These are phyloP conservation scores for Fraxinus quadrangulata DNA, from an alignment of 257 asterid genomes.

Conservation along the genomic window DNA sequence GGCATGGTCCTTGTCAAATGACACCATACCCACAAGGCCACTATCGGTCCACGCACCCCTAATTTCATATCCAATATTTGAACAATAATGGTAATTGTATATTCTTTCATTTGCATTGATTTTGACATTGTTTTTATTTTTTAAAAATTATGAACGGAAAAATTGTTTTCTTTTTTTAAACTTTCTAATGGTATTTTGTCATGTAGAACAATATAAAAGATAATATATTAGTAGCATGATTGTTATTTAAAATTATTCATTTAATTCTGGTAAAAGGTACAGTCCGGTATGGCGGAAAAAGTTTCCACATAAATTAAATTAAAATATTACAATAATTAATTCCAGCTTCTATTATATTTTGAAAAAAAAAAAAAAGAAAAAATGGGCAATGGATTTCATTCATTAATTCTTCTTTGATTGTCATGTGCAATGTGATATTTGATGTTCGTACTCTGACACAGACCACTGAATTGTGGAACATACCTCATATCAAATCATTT, in stretches of 20 bases:
- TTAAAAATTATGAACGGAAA: no score
- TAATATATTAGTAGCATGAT: no score
- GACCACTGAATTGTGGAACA: constrained; percentile 12
- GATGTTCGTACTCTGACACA: neutral
- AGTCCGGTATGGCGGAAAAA: neutral
- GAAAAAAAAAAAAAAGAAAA: no score
- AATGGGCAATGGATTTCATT: neutral
- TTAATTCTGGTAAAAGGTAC: neutral
- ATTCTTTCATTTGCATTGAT: no score
- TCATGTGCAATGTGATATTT: neutral
- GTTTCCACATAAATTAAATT: neutral
- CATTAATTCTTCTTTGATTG: neutral
- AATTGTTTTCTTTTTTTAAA: no score
- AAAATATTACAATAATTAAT: no score
- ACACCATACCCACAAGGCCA: neutral
- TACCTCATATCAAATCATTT: neutral
- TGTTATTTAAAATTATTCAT: neutral
- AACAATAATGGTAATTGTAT: no score
- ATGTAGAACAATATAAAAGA: no score
- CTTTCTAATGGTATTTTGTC: no score
- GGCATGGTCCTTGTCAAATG: neutral
- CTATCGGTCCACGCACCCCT: neutral
- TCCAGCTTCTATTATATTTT: no score
- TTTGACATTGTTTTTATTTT: no score
- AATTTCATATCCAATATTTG: neutral